Base-by-base conservation (phyloP, 208 protist species). In the Herpetomonas samuelpessoai region DNA sequence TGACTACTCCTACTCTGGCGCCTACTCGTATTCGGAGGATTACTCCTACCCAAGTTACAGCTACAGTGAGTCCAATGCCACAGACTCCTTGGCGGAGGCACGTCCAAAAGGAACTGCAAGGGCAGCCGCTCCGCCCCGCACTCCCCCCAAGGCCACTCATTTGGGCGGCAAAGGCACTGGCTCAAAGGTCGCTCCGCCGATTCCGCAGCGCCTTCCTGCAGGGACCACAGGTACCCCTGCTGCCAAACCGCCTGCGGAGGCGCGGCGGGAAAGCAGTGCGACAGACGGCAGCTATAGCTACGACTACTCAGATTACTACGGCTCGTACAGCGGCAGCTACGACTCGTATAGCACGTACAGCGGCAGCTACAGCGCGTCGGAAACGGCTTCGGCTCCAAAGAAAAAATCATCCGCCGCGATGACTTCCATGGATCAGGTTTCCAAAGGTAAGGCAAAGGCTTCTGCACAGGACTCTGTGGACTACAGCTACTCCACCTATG, bases 281-380 rank as follows among this genome's bases (percentile, higher is more conserved):
- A n/a, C n/a, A n/a, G n/a, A n/a, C n/a, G n/a, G n/a, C n/a, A n/a
- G n/a, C 22, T 57, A 60, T 24, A 53, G 68, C 52, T 62, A 77
- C 49, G 55, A 57, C 25, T 72, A 73, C 46, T 73, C 72, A 2
- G 68, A 82, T 60, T 67, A 52, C 58, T 76, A 76, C 52, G 57
- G 46, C 2, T 35, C 48, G n/a, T 76, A 76, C 0, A 35, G 41
- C 3, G 50, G 67, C 56, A 64, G 50, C 68, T 59, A 66, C 49
- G 61, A 56, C 56, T 69, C 69, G 56, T 60, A 62, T 28, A 63
- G 76, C 50, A 74, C 57, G 35, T 56, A 68, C 59, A 71, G 55
- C 25, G 74, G 71, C 62, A 61, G 62, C 52, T 66, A 76, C 55
- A 80, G 35, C 14, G 35, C 6, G 9, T 41, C 35, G 35, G 14